A percentile compares a stretch with the other conserved stretches of the same genome.
These are phyloP conservation scores for Clarireedia sp. DNA, from an alignment of 2,329 filamentous ascomycete genomes.

Conservation along the genomic window DNA sequence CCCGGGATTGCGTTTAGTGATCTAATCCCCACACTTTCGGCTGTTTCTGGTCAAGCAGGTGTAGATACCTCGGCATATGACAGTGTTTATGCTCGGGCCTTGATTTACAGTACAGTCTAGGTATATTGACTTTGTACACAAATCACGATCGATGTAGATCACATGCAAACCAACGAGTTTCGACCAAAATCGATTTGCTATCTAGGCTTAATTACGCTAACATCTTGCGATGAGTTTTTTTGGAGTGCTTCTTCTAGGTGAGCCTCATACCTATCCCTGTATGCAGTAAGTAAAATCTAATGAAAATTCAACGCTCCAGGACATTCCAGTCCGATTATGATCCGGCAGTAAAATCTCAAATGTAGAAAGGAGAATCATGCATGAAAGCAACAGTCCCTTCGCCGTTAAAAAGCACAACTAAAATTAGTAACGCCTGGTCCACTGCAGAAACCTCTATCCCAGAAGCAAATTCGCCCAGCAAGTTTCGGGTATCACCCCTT, in stretches of 20 bases:
- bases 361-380: slow-evolving; percentile 9
- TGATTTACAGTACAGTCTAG: no score
- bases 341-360: slow-evolving; percentile 16
- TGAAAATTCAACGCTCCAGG: neutral
- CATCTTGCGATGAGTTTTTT: neutral
- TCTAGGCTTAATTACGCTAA: neutral
- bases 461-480: neutral
- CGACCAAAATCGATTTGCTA: neutral
- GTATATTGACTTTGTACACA: no score
- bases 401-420: slow-evolving; percentile 11
- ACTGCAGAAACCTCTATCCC: neutral
- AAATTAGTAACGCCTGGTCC: neutral
- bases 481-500: slow-evolving; percentile 25
- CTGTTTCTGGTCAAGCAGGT: neutral
- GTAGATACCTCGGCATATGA: slow-evolving; percentile 4
- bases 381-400: slow-evolving; percentile 13
- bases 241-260: neutral
- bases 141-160: neutral
- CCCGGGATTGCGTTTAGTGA: slow-evolving; percentile 3
- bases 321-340: slow-evolving; percentile 11
- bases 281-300: slow-evolving; percentile 9
- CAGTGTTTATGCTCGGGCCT: no score
- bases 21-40: slow-evolving; percentile 6
- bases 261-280: slow-evolving; percentile 7
- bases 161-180: neutral